These are phyloP conservation scores for Lumnitzera racemosa DNA, from an alignment of 345 rosid genomes.

Conservation along the genomic window DNA sequence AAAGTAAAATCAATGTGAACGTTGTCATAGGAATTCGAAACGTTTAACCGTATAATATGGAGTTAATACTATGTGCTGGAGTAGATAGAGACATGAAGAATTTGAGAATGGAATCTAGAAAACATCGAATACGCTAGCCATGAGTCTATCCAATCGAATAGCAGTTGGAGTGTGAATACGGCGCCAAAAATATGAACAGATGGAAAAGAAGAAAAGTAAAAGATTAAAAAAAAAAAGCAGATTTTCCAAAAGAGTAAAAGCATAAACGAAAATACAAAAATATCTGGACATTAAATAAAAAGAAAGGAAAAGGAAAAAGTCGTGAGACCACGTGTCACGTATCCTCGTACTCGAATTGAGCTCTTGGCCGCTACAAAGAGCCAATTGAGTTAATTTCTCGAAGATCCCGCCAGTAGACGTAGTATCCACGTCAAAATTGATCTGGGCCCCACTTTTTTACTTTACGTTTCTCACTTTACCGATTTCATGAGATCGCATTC, in stretches of 20 bases:
- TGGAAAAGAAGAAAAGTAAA: background rate
- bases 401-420: background rate
- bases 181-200: background rate
- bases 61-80: too few species aligned
- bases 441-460: background rate
- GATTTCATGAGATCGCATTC: too few species aligned
- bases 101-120: too few species aligned
- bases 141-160: too few species aligned
- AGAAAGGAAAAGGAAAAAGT: background rate
- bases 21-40: too few species aligned
- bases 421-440: too few species aligned
- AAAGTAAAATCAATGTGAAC: too few species aligned
- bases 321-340: background rate
- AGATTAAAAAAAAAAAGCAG: background rate
- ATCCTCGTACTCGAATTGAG: background rate
- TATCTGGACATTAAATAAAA: background rate
- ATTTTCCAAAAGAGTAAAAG: background rate
- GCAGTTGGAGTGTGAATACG: constrained; percentile 4
- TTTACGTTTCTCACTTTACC: background rate
- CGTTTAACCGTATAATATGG: too few species aligned
- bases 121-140: too few species aligned
- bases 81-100: too few species aligned
- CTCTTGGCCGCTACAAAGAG: background rate
- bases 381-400: constrained; percentile 2
- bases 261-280: background rate